Conservation (phyloP, 164 flowering plant species). For the Umbilicus rupestris region DNA sequence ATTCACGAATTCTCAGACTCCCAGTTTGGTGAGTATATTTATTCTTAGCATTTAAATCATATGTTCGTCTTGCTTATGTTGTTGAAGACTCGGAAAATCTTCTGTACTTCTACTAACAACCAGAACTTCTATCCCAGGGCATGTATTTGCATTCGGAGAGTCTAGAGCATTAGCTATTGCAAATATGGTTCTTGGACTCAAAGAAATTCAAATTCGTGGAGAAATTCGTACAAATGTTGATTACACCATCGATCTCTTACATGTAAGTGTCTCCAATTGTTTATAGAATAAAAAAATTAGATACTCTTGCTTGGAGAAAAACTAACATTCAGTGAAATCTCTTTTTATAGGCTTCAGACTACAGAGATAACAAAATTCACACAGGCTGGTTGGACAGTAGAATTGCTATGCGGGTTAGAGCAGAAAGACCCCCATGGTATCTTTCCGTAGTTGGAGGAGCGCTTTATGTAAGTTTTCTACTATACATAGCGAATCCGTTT, state of each 20-base stretch:
- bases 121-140: slow-evolving; percentile 46
- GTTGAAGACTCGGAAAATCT: background rate
- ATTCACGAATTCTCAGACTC: slow-evolving; percentile 99
- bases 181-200: slow-evolving; percentile 97
- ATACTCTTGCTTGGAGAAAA: background rate
- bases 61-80: background rate
- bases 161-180: slow-evolving; percentile 94
- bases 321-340: background rate
- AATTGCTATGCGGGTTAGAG: slow-evolving; percentile 99
- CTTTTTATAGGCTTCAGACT: slow-evolving; percentile 69
- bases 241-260: slow-evolving; percentile 90
- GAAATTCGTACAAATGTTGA: slow-evolving; percentile 98
- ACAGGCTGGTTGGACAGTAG: slow-evolving; percentile 99
- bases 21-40: slow-evolving; percentile 71
- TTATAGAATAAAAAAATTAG: background rate
- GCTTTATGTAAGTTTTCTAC: slow-evolving; percentile 62
- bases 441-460: slow-evolving; percentile 98
- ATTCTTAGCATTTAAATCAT: background rate
- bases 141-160: slow-evolving; percentile 99
- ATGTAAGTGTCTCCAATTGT: slow-evolving; percentile 41
- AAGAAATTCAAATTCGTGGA: slow-evolving; percentile 98
- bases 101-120: slow-evolving; percentile 11
- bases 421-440: slow-evolving; percentile 99
- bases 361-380: slow-evolving; percentile 88
- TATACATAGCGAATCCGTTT: too few relatives aligned